A percentile compares a stretch with the other conserved stretches of the same genome.
Evolutionary conservation across 2,329 filamentous ascomycete species (phyloP).

Genomic region (Coniochaeta prunicola): DNA sequence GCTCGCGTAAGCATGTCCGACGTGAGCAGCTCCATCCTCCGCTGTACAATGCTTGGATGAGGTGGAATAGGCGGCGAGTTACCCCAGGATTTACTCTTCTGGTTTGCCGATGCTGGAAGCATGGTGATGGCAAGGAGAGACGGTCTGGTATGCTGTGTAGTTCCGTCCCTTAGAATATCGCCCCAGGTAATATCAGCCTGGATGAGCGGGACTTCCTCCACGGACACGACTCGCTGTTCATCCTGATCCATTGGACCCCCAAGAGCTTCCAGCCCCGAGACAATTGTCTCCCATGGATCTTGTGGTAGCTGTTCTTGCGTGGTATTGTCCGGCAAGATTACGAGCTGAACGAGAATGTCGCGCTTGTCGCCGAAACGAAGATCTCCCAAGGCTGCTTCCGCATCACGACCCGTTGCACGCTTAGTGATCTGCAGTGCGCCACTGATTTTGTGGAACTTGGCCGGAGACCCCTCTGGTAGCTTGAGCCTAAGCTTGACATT

Average conservation of each 20-base stretch:
- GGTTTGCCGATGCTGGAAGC: constrained; percentile 61
- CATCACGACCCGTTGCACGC: constrained; percentile 87
- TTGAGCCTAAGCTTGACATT: constrained; percentile 95
- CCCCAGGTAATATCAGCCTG: constrained; percentile 93
- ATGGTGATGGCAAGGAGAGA: constrained; percentile 93
- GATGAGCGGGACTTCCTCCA: constrained; percentile 91
- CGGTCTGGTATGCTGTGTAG: constrained; percentile 76
- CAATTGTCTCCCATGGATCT: constrained; percentile 95
- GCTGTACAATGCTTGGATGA: constrained; percentile 89
- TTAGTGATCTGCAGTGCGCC: constrained; percentile 95
- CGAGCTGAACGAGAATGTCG: constrained; percentile 89
- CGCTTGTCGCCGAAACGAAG: constrained; percentile 90
- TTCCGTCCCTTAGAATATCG: constrained; percentile 85
- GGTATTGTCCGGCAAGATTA: constrained; percentile 80
- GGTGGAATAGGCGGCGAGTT: constrained; percentile 80
- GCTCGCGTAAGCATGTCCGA: constrained; percentile 96
- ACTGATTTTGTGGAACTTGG: constrained; percentile 98
- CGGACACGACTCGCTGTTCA: constrained; percentile 72
- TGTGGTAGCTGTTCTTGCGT: constrained; percentile 80
- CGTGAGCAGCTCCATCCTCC: constrained; percentile 93
- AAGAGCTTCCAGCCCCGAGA: constrained; percentile 88
- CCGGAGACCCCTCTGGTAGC: constrained; percentile 89
- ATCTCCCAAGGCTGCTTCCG: constrained; percentile 86
- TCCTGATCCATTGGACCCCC: constrained; percentile 83
- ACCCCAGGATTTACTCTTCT: constrained; percentile 54